Evolutionary conservation across 2,329 filamentous ascomycete genomes (phyloP).

Genomic region (Thielaviopsis musarum): DNA sequence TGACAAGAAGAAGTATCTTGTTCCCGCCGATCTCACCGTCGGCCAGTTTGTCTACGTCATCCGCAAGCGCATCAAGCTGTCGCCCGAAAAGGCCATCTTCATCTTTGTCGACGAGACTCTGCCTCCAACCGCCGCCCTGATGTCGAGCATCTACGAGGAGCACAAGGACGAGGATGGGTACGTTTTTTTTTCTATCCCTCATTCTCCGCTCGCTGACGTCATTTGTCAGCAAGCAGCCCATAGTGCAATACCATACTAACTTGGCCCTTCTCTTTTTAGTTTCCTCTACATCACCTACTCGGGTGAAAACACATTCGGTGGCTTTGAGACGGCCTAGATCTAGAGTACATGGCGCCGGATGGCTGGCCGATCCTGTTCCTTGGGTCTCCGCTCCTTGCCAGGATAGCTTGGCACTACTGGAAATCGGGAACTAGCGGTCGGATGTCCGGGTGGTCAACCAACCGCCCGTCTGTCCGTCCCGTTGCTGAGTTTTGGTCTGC

Average conservation of each 20-base stretch:
- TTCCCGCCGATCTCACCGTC: constrained; percentile 92
- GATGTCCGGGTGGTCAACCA: not conserved
- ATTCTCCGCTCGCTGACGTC: not conserved
- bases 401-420: too few species aligned
- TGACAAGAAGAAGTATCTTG: constrained; percentile 99
- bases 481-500: too few species aligned
- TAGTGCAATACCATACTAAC: not conserved
- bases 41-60: constrained; percentile 99
- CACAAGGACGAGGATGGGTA: constrained; percentile 75
- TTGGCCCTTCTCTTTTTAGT: constrained; percentile 25
- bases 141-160: constrained; percentile 99
- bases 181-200: constrained; percentile 15
- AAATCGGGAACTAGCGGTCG: not conserved
- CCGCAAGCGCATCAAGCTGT: constrained; percentile 98
- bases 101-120: constrained; percentile 99
- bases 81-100: constrained; percentile 99
- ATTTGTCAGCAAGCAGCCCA: not conserved
- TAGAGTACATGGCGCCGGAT: not conserved
- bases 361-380: too few species aligned
- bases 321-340: constrained; percentile 24
- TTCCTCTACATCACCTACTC: constrained; percentile 99
- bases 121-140: constrained; percentile 87
- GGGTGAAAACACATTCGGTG: constrained; percentile 95
- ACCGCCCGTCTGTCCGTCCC: too few species aligned
- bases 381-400: too few species aligned